Evolutionary conservation across 768 basidiomycete species (phyloP), one percentile per base, ranked within the genome.

Genomic region (Steccherinum ochraceum): DNA sequence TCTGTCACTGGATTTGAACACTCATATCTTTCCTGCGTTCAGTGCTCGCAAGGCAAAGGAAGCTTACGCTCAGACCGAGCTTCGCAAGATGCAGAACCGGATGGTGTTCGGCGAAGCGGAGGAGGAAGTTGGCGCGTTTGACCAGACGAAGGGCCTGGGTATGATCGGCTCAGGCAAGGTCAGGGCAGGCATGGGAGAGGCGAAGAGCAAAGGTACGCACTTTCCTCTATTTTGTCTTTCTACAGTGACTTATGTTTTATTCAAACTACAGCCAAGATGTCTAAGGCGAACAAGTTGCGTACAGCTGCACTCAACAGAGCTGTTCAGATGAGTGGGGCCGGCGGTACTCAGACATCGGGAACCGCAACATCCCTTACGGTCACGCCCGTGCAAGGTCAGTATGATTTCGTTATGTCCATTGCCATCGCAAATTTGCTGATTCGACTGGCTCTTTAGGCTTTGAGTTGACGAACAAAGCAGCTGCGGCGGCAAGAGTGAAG

Each of bases 31-130:
- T 2, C 39, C 12, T 20, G 10, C 23, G 24, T 21, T 49, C 30
- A 96, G 94, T 5, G 96, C 95, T 1, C 83, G 96, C 43, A 95
- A 97, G 65, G 89, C 93, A n/a, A 99, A 99, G 64, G 96, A 98
- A 68, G 93, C 93, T 1, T 94, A 94, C 62, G 93, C 93, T 3
- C 89, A 93, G 68, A 98, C 96, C 1, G 96, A 99, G 65, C 74
- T 99, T 42, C 84, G 93, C 55, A 98, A 98, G 69, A 74, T 96
- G 56, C 95, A 98, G 70, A 99, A 99, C 66, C 83, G 96, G 44
- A 89, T 98, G 88, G 82, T 75, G 50, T 98, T 99, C 60, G 96
- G 95, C 40, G 86, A 95, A 67, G 87, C 86, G 1, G 96, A 98
- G 63, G 86, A 94, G 61, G 96, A 99, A 66, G 89, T 94, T 41